phyloP scores from a whole-genome alignment of 163 green algal genomes.

The Scenedesmus sp. region DNA sequence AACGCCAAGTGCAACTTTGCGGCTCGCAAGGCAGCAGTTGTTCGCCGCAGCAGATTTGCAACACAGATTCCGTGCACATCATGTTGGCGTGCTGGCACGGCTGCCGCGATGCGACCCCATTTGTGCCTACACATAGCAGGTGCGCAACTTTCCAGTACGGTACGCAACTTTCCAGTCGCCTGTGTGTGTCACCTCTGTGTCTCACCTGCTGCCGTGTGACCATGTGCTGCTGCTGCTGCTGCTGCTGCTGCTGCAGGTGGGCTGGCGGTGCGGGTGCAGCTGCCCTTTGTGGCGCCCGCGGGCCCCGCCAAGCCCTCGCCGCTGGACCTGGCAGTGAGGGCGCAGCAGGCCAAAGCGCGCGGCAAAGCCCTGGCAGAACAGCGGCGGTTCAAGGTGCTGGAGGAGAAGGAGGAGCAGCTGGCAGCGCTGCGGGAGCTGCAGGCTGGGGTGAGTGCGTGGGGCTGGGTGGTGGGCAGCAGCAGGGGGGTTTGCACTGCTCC shows the following conservation, averaged over 20 bases:
- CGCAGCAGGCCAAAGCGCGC: not conserved
- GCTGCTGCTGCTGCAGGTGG: not conserved
- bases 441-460: not conserved
- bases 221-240: too few species aligned
- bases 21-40: too few species aligned
- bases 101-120: too few species aligned
- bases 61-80: too few species aligned
- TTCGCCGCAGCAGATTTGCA: too few species aligned
- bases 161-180: too few species aligned
- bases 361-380: conserved; percentile 23
- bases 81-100: too few species aligned
- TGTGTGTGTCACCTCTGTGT: too few species aligned
- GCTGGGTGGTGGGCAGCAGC: not conserved
- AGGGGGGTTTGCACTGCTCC: not conserved
- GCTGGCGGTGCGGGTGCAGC: conserved; percentile 48
- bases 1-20: too few species aligned
- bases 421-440: conserved; percentile 22
- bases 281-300: conserved; percentile 30
- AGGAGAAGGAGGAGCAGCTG: conserved; percentile 51
- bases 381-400: conserved; percentile 14
- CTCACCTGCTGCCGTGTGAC: too few species aligned
- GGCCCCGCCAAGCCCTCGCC: not conserved
- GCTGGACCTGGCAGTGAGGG: not conserved
- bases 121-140: too few species aligned
- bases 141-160: too few species aligned